These are phyloP conservation scores for Pseudogymnoascus sp. DNA, from an alignment of 2,329 filamentous ascomycete species.

Conservation along the genomic window DNA sequence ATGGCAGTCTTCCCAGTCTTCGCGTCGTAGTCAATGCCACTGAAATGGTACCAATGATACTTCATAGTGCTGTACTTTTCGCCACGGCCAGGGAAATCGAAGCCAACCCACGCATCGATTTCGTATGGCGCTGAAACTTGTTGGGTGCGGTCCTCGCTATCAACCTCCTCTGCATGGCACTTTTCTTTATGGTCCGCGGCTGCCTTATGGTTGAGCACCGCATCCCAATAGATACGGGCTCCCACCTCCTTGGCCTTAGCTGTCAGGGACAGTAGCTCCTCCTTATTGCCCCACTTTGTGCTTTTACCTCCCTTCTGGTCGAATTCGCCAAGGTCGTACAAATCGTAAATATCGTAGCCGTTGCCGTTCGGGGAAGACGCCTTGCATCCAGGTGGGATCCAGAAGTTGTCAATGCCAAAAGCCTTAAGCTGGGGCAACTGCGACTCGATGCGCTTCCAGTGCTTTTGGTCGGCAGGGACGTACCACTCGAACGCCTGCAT, in stretches of 20 bases:
- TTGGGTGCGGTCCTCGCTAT: slow-evolving; percentile 50
- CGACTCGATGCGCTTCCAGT: slow-evolving; percentile 52
- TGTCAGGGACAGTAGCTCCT: slow-evolving; percentile 50
- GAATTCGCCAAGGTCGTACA: slow-evolving; percentile 66
- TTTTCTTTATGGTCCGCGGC: slow-evolving; percentile 59
- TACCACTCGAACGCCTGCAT: slow-evolving; percentile 72
- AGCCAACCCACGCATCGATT: slow-evolving; percentile 63
- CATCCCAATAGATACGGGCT: slow-evolving; percentile 59
- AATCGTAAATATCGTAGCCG: slow-evolving; percentile 63
- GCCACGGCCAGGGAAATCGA: slow-evolving; percentile 55
- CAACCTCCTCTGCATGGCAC: slow-evolving; percentile 56
- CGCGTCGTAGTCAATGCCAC: slow-evolving; percentile 59
- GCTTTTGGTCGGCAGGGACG: slow-evolving; percentile 50
- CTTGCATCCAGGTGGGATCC: slow-evolving; percentile 68
- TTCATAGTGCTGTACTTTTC: slow-evolving; percentile 53
- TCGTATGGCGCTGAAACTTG: slow-evolving; percentile 48
- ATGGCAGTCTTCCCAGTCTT: slow-evolving; percentile 49
- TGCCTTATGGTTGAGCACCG: slow-evolving; percentile 66
- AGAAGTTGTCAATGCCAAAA: slow-evolving; percentile 55
- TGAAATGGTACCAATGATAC: slow-evolving; percentile 63
- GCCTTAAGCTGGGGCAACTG: slow-evolving; percentile 47
- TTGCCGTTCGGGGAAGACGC: slow-evolving; percentile 54
- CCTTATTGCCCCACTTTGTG: slow-evolving; percentile 64
- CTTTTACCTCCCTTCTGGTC: slow-evolving; percentile 56
- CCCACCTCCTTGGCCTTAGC: slow-evolving; percentile 43